A percentile compares a stretch with the other conserved stretches of the same genome.
phyloP scores from a whole-genome alignment of 2,329 filamentous ascomycete genomes.

The Ophiostoma angusticollis region DNA sequence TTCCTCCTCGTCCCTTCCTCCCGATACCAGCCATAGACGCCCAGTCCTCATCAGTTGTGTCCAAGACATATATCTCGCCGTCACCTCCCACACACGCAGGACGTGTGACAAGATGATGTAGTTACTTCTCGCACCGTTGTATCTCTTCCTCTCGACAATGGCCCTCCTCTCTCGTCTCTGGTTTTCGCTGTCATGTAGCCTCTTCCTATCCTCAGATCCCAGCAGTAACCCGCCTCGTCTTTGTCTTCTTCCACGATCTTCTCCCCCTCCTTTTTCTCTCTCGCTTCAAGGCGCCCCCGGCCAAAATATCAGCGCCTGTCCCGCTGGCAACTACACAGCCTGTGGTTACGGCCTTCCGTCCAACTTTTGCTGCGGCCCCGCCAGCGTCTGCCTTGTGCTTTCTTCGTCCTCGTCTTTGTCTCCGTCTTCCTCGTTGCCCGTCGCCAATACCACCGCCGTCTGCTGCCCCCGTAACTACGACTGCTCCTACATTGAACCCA shows the following conservation, averaged over 20 bases:
- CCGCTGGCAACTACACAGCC: slow-evolving; percentile 3
- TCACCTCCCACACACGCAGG: too few relatives aligned
- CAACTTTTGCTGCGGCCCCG: slow-evolving; percentile 13
- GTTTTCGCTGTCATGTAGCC: not conserved
- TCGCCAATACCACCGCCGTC: slow-evolving; percentile 12
- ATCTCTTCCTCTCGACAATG: too few relatives aligned
- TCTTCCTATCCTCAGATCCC: too few relatives aligned
- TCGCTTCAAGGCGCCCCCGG: not conserved
- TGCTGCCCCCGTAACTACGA: slow-evolving; percentile 11
- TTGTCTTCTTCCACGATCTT: not conserved
- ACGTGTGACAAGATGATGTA: too few relatives aligned
- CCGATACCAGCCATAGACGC: too few relatives aligned
- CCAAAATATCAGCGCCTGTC: slow-evolving; percentile 2
- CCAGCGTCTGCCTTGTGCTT: slow-evolving; percentile 6
- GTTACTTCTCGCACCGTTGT: too few relatives aligned
- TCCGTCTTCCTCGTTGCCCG: not conserved
- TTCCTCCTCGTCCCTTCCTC: not conserved
- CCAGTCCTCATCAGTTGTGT: too few relatives aligned
- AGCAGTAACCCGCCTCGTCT: not conserved
- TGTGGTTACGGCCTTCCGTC: slow-evolving; percentile 12
- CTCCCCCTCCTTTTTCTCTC: not conserved
- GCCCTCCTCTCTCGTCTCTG: not conserved
- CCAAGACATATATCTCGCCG: too few relatives aligned
- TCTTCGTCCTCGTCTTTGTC: not conserved
- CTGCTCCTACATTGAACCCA: slow-evolving; percentile 11